phyloP scores from a whole-genome alignment of 2,329 filamentous ascomycete species.

The Paecilomyces dactylethromorphus region DNA sequence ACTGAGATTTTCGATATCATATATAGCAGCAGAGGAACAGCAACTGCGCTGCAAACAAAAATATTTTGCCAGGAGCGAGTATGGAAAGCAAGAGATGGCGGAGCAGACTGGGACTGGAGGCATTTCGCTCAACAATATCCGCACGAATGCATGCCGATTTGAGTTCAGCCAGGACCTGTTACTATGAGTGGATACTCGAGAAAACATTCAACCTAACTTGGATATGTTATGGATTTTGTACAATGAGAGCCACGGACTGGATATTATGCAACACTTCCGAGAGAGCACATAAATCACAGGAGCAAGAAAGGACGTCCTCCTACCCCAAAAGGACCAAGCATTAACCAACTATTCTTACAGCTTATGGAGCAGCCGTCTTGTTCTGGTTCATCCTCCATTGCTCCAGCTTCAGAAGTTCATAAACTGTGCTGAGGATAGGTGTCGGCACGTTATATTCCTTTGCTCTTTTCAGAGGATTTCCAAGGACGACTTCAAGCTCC shows the following conservation, averaged over 20 bases:
- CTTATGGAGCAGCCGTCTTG: too few relatives aligned
- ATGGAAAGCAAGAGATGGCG: slow-evolving; percentile 20
- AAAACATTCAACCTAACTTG: too few relatives aligned
- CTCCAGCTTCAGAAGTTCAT: slow-evolving; percentile 52
- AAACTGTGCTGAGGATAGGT: slow-evolving; percentile 60
- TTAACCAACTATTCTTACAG: too few relatives aligned
- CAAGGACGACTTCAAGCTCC: slow-evolving; percentile 67
- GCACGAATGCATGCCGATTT: slow-evolving; percentile 24
- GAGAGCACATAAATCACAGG: too few relatives aligned
- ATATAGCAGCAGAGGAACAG: slow-evolving; percentile 16
- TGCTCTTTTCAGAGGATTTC: slow-evolving; percentile 63
- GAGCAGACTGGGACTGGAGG: slow-evolving; percentile 24
- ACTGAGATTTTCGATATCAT: slow-evolving; percentile 19
- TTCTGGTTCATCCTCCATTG: neutral
- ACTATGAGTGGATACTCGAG: too few relatives aligned
- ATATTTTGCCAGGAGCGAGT: slow-evolving; percentile 19
- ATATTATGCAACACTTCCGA: too few relatives aligned
- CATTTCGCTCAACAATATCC: slow-evolving; percentile 17
- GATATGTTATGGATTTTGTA: too few relatives aligned
- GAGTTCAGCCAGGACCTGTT: slow-evolving; percentile 3
- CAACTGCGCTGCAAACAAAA: slow-evolving; percentile 17
- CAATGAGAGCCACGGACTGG: too few relatives aligned
- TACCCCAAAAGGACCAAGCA: too few relatives aligned
- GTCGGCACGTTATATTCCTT: slow-evolving; percentile 57
- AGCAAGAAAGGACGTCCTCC: too few relatives aligned